Conservation (phyloP, 768 basidiomycete genomes). For the Boletus tylopilopsis region DNA sequence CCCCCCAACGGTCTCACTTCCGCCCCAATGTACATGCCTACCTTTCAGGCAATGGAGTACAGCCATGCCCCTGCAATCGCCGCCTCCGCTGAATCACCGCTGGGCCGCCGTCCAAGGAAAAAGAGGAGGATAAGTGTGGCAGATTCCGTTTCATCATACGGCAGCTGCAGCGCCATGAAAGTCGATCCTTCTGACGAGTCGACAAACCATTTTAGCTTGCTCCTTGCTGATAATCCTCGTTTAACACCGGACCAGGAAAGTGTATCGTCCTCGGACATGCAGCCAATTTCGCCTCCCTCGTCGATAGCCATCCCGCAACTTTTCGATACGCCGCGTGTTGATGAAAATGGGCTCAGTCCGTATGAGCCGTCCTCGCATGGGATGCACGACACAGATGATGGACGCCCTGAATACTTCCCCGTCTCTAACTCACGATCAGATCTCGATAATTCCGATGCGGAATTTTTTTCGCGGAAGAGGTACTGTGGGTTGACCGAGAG, state of each 20-base stretch:
- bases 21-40: slow-evolving; percentile 38
- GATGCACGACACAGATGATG: slow-evolving; percentile 18
- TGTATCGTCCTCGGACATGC: slow-evolving; percentile 32
- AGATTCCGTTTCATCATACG: slow-evolving; percentile 34
- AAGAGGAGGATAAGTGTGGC: slow-evolving; percentile 35
- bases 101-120: slow-evolving; percentile 30
- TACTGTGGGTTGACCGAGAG: slow-evolving; percentile 17
- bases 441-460: slow-evolving; percentile 28
- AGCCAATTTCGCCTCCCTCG: slow-evolving; percentile 29
- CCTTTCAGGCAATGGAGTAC: slow-evolving; percentile 39
- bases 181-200: slow-evolving; percentile 24
- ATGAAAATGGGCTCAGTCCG: slow-evolving; percentile 22
- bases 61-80: slow-evolving; percentile 32
- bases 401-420: slow-evolving; percentile 32
- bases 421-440: slow-evolving; percentile 36
- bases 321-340: slow-evolving; percentile 18
- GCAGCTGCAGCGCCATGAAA: slow-evolving; percentile 26
- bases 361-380: slow-evolving; percentile 27
- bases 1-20: slow-evolving; percentile 20
- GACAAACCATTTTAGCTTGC: slow-evolving; percentile 15
- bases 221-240: slow-evolving; percentile 27
- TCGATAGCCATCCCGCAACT: slow-evolving; percentile 29
- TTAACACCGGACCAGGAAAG: slow-evolving; percentile 33
- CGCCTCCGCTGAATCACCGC: slow-evolving; percentile 27
- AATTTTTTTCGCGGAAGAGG: slow-evolving; percentile 23